phyloP scores from a whole-genome alignment of 73 alveolate genomes.

The Paramecium sonneborni region DNA sequence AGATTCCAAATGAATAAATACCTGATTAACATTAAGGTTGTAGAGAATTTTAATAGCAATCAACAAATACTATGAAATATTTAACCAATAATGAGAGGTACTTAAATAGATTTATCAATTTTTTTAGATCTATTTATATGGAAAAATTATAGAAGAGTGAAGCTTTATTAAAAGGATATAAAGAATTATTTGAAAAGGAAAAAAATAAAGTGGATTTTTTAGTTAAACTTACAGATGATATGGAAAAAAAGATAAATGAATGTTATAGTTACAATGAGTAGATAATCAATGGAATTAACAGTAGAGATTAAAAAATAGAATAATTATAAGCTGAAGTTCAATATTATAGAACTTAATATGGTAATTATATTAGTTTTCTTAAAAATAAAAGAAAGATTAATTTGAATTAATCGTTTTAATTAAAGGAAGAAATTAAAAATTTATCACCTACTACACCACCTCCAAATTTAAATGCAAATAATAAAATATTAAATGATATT shows the following conservation, averaged over 20 bases:
- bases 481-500: not conserved
- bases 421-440: not conserved
- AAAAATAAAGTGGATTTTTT: not conserved
- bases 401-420: constrained; percentile 28
- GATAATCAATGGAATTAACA: not conserved
- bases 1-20: not conserved
- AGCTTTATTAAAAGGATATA: constrained; percentile 31
- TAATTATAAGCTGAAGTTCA: not conserved
- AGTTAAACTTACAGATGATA: not conserved
- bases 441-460: not conserved
- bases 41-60: not conserved
- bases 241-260: not conserved
- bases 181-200: constrained; percentile 46
- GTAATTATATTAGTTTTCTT: not conserved
- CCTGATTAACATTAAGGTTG: not conserved
- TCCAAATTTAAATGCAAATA: not conserved
- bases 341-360: constrained; percentile 41
- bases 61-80: not conserved
- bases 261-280: not conserved
- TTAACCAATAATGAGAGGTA: constrained; percentile 48
- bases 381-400: constrained; percentile 38
- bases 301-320: constrained; percentile 32
- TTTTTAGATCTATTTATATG: not conserved
- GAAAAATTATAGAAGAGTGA: constrained; percentile 30
- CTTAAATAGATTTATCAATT: not conserved